phyloP scores from a whole-genome alignment of 2,329 filamentous ascomycete species.

The Seiridium cupressi region DNA sequence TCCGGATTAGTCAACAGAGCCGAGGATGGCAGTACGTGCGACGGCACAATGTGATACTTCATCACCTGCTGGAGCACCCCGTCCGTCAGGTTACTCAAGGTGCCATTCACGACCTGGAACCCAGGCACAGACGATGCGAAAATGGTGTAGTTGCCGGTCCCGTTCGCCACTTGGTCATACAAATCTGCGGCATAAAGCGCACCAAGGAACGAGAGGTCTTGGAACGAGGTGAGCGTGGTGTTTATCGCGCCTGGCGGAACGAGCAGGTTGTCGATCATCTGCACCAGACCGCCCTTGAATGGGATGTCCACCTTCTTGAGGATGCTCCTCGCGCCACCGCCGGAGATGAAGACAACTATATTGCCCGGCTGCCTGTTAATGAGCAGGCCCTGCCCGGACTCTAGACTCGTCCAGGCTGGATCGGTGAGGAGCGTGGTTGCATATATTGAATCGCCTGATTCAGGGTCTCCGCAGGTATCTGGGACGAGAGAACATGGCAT shows the following conservation, averaged over 20 bases:
- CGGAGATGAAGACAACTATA: conserved; percentile 37
- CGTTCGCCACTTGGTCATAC: conserved; percentile 36
- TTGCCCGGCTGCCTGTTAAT: conserved; percentile 41
- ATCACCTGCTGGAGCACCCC: conserved; percentile 45
- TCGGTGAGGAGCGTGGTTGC: conserved; percentile 42
- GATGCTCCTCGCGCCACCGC: conserved; percentile 39
- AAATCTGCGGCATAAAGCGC: conserved; percentile 35
- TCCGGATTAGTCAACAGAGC: conserved; percentile 33
- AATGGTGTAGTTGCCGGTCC: conserved; percentile 46
- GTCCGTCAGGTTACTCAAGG: conserved; percentile 35
- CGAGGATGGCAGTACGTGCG: conserved; percentile 49
- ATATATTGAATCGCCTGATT: conserved; percentile 34
- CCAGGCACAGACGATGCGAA: conserved; percentile 53
- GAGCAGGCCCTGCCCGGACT: conserved; percentile 46
- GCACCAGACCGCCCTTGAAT: conserved; percentile 49
- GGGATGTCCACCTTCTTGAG: conserved; percentile 40
- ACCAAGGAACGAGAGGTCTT: conserved; percentile 39
- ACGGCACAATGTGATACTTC: conserved; percentile 56
- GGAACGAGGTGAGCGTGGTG: conserved; percentile 30
- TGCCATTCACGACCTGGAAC: conserved; percentile 46
- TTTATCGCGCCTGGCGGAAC: conserved; percentile 42
- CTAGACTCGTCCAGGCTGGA: conserved; percentile 44
- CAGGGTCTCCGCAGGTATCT: conserved; percentile 39
- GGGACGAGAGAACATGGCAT: conserved; percentile 61
- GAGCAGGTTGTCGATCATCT: conserved; percentile 51